These are phyloP conservation scores for Eutrema heterophyllum DNA, from an alignment of 345 rosid genomes.

Conservation along the genomic window DNA sequence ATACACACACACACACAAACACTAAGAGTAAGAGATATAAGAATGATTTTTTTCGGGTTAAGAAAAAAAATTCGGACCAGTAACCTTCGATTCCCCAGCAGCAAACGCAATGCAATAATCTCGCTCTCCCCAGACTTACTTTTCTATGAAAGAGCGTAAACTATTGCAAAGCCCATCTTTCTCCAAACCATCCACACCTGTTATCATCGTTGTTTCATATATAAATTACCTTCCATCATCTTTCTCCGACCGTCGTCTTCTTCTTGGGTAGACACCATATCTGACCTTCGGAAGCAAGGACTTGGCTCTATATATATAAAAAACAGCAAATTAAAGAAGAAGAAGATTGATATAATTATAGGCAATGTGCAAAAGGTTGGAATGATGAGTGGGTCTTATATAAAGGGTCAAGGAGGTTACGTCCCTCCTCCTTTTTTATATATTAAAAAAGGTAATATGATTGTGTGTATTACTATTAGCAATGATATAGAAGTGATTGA, in stretches of 20 bases:
- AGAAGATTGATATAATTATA: not conserved
- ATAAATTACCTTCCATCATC: not conserved
- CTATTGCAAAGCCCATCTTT: constrained; percentile 30
- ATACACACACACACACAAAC: not conserved
- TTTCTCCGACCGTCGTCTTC: constrained; percentile 17
- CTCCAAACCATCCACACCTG: not conserved
- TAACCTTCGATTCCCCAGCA: constrained; percentile 37
- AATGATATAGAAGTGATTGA: constrained; percentile 30
- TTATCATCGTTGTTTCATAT: constrained; percentile 2
- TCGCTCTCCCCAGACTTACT: constrained; percentile 32
- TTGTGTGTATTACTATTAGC: constrained; percentile 3
- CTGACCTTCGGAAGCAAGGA: constrained; percentile 8
- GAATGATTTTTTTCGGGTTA: constrained; percentile 30
- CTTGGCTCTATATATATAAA: not conserved
- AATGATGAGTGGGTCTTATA: constrained; percentile 34
- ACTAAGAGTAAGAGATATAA: constrained; percentile 16
- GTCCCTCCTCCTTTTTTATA: constrained; percentile 2
- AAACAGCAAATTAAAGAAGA: constrained; percentile 6
- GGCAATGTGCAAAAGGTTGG: constrained; percentile 26
- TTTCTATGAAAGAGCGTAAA: constrained; percentile 34
- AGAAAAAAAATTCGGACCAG: constrained; percentile 37
- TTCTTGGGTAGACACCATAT: constrained; percentile 28
- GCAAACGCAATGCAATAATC: constrained; percentile 32
- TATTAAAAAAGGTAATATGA: constrained; percentile 17
- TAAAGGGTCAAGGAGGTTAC: constrained; percentile 29